Evolutionary conservation across 225 moss, liverwort and hornwort species (phyloP).

Genomic region (Marchantia paleacea): DNA sequence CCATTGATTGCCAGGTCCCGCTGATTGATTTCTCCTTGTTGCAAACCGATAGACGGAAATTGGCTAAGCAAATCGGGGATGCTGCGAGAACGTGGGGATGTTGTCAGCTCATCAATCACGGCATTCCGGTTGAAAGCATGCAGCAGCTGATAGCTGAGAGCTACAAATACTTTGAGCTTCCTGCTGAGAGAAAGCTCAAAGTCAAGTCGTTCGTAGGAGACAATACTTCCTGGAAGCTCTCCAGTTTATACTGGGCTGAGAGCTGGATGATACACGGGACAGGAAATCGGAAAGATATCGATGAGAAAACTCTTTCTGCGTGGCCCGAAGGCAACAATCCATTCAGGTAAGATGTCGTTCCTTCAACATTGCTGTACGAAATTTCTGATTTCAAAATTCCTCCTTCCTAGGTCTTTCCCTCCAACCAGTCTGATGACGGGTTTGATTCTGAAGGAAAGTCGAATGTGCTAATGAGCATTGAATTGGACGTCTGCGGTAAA

Average conservation of each 20-base stretch:
- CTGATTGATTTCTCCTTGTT: slow-evolving; percentile 22
- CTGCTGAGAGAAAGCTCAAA: slow-evolving; percentile 22
- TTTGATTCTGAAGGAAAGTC: no score
- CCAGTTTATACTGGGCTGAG: slow-evolving; percentile 42
- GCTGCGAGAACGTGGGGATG: slow-evolving; percentile 21
- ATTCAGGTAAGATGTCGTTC: background rate
- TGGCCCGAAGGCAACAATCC: slow-evolving; percentile 17
- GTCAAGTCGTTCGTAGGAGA: background rate
- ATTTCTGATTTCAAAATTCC: no score
- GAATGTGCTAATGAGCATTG: no score
- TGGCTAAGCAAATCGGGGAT: slow-evolving; percentile 12
- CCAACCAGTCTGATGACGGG: no score
- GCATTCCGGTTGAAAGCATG: slow-evolving; percentile 1
- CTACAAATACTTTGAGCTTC: slow-evolving; percentile 19
- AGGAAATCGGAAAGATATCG: background rate
- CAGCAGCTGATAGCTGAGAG: slow-evolving; percentile 1
- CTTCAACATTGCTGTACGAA: background rate
- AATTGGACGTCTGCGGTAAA: no score
- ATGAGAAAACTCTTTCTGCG: slow-evolving; percentile 4
- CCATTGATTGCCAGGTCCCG: background rate
- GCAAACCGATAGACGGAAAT: slow-evolving; percentile 5
- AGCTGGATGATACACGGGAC: slow-evolving; percentile 13
- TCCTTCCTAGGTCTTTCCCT: no score
- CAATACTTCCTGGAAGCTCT: background rate
- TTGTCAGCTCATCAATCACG: slow-evolving; percentile 26